Conservation (phyloP, 2,329 filamentous ascomycete species). For the Aspergillus sp. region DNA sequence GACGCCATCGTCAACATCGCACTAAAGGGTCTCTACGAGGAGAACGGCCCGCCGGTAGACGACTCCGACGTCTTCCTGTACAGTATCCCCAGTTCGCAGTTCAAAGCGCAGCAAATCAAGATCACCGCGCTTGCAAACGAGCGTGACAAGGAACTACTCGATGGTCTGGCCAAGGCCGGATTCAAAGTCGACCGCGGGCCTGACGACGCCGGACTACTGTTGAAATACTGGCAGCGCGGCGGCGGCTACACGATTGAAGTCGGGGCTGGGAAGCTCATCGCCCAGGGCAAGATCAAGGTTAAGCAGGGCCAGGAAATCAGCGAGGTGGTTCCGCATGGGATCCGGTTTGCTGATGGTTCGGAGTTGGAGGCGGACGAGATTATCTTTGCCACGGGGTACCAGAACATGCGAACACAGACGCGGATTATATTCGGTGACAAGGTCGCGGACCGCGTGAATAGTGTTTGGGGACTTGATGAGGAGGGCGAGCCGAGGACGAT, state of each 20-base stretch:
- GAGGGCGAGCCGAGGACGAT: conserved; percentile 58
- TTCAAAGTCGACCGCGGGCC: conserved; percentile 62
- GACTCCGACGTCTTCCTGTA: conserved; percentile 65
- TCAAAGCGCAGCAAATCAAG: conserved; percentile 59
- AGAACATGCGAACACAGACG: conserved; percentile 67
- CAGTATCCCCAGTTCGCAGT: conserved; percentile 57
- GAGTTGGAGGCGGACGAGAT: conserved; percentile 64
- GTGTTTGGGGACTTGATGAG: conserved; percentile 63
- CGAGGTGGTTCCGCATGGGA: conserved; percentile 50
- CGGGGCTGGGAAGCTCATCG: conserved; percentile 62
- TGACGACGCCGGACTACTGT: conserved; percentile 56
- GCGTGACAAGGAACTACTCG: conserved; percentile 37
- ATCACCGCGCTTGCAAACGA: conserved; percentile 39
- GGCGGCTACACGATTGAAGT: conserved; percentile 73
- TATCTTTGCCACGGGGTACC: conserved; percentile 59
- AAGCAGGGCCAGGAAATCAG: conserved; percentile 62
- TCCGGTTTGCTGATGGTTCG: conserved; percentile 57
- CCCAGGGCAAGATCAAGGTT: conserved; percentile 63
- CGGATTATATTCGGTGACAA: conserved; percentile 61
- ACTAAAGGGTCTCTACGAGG: conserved; percentile 52
- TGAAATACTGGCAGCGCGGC: conserved; percentile 65
- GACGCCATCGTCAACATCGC: conserved; percentile 53
- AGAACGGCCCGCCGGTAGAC: conserved; percentile 57
- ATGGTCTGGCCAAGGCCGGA: conserved; percentile 54
- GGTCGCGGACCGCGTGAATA: conserved; percentile 57